These are phyloP conservation scores for Ogataea henricii DNA, from an alignment of 805 yeast genomes.

Conservation along the genomic window DNA sequence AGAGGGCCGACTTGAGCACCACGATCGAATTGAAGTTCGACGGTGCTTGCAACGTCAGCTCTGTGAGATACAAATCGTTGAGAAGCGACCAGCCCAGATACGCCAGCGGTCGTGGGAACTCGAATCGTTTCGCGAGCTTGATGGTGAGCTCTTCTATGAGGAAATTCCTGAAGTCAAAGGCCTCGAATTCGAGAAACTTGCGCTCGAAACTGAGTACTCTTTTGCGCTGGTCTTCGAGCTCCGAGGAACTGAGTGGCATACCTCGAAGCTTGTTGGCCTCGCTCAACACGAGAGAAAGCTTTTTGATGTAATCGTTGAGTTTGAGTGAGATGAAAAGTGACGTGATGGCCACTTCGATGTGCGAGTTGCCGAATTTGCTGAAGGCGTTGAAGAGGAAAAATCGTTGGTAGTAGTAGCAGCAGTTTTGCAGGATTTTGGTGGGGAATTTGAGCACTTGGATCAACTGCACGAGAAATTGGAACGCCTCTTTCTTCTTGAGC, in stretches of 20 bases:
- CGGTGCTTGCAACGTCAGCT: slow-evolving; percentile 67
- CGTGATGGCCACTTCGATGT: slow-evolving; percentile 66
- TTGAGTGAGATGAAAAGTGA: slow-evolving; percentile 72
- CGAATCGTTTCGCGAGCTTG: slow-evolving; percentile 55
- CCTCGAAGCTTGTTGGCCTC: slow-evolving; percentile 43
- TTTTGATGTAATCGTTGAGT: slow-evolving; percentile 82
- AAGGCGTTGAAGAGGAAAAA: slow-evolving; percentile 66
- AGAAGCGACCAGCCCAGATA: slow-evolving; percentile 71
- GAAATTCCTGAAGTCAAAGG: slow-evolving; percentile 76
- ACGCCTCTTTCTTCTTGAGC: slow-evolving; percentile 40
- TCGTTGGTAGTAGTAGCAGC: slow-evolving; percentile 74
- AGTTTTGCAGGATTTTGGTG: slow-evolving; percentile 63
- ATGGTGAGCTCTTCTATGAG: slow-evolving; percentile 68
- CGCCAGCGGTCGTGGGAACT: slow-evolving; percentile 48
- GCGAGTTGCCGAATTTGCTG: slow-evolving; percentile 44
- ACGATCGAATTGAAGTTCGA: slow-evolving; percentile 77
- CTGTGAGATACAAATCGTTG: slow-evolving; percentile 73
- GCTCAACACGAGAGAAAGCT: slow-evolving; percentile 60
- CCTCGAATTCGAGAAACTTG: slow-evolving; percentile 70
- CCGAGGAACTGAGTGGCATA: slow-evolving; percentile 28
- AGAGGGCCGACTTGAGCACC: slow-evolving; percentile 55
- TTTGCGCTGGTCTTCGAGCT: slow-evolving; percentile 58
- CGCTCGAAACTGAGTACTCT: slow-evolving; percentile 64
- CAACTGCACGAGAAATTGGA: slow-evolving; percentile 55
- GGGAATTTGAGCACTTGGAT: slow-evolving; percentile 65